phyloP scores from a whole-genome alignment of 2,329 filamentous ascomycete species.

The Stachybotrys chlorohalonatus region DNA sequence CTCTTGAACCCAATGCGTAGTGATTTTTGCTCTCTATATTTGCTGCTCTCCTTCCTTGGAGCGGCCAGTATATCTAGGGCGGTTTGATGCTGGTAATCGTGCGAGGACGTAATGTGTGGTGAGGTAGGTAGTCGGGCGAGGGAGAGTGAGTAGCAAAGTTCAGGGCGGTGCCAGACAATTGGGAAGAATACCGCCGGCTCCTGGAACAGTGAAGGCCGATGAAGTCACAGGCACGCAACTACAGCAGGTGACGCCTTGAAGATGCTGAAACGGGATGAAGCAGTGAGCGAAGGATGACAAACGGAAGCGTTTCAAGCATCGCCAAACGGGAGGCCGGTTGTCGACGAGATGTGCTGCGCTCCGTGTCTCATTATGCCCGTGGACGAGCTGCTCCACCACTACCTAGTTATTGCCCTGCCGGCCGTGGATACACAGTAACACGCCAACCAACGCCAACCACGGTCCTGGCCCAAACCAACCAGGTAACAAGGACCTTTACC shows the following conservation, averaged over 20 bases:
- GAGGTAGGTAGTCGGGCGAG: too few relatives aligned
- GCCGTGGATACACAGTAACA: too few relatives aligned
- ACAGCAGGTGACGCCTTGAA: not conserved
- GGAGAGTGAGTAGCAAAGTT: too few relatives aligned
- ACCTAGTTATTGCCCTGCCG: too few relatives aligned
- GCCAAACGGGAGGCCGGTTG: not conserved
- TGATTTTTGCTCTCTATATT: too few relatives aligned
- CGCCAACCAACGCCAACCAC: not conserved
- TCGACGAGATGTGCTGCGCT: not conserved
- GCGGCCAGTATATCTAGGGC: too few relatives aligned
- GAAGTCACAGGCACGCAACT: not conserved
- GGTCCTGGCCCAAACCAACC: too few relatives aligned
- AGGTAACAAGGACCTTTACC: not conserved
- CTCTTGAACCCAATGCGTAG: too few relatives aligned
- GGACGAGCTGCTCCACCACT: not conserved
- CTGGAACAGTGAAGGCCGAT: not conserved
- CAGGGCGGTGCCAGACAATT: not conserved
- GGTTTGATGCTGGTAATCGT: too few relatives aligned
- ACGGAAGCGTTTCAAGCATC: not conserved
- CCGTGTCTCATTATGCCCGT: not conserved
- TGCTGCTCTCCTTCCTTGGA: too few relatives aligned
- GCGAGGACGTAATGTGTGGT: too few relatives aligned
- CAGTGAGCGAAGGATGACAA: not conserved
- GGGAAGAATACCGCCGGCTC: too few relatives aligned
- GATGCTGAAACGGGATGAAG: not conserved